Evolutionary conservation across 768 basidiomycete species (phyloP).

Genomic region (Suillus cothurnatus): DNA sequence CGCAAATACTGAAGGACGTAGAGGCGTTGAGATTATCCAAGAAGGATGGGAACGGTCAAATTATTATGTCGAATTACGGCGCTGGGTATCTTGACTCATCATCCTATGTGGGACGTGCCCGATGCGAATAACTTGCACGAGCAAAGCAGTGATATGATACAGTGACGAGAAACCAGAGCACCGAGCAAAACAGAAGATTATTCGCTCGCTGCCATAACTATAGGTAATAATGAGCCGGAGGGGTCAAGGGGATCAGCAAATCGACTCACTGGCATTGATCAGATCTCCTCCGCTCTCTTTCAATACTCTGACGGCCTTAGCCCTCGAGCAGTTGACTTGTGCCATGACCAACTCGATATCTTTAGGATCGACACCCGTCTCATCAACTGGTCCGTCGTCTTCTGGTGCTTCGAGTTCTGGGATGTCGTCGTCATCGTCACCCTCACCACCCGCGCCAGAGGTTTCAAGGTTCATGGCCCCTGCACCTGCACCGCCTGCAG

Average conservation of each 20-base stretch:
- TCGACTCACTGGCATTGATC: conserved; percentile 90
- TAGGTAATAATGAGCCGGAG: conserved; percentile 16
- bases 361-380: conserved; percentile 88
- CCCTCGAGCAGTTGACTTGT: conserved; percentile 86
- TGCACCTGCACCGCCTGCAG: conserved; percentile 45
- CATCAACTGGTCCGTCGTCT: conserved; percentile 81
- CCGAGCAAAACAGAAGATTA: conserved; percentile 45
- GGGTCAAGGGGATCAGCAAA: conserved; percentile 1
- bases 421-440: conserved; percentile 75
- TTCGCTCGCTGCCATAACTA: conserved; percentile 94
- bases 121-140: conserved; percentile 22
- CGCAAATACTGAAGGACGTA: conserved; percentile 14
- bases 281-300: conserved; percentile 93
- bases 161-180: conserved; percentile 34
- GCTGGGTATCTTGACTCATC: conserved; percentile 50
- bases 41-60: conserved; percentile 90
- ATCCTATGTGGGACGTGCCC: conserved; percentile 7
- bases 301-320: conserved; percentile 88
- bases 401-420: conserved; percentile 84
- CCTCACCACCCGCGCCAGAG: conserved; percentile 49
- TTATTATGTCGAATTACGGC: conserved; percentile 76
- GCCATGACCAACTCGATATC: conserved; percentile 95
- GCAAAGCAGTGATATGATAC: conserved; percentile 29
- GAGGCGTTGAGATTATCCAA: conserved; percentile 67
- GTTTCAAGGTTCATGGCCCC: conserved; percentile 51